phyloP scores from a whole-genome alignment of 768 basidiomycete genomes.

The Serendipita vermifera region DNA sequence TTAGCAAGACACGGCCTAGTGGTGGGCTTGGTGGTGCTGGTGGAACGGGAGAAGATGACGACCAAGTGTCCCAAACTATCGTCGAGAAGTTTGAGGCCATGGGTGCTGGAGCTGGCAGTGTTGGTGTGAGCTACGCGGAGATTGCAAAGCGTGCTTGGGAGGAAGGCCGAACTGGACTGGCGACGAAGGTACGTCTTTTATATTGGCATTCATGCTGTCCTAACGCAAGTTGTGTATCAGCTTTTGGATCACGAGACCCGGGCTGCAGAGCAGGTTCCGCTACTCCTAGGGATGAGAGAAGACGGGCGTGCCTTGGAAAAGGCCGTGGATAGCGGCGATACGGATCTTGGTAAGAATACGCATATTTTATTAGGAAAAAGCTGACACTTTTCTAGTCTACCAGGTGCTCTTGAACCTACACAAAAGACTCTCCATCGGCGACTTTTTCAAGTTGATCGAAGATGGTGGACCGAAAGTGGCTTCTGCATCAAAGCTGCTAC shows the following conservation, averaged over 20 bases:
- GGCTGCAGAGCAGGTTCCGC: constrained; percentile 84
- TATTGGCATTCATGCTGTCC: neutral
- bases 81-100: constrained; percentile 82
- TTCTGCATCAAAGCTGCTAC: constrained; percentile 65
- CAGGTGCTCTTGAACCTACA: constrained; percentile 83
- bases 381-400: constrained; percentile 47
- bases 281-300: constrained; percentile 90
- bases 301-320: constrained; percentile 76
- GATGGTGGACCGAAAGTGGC: constrained; percentile 66
- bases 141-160: constrained; percentile 92
- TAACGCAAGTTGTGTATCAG: constrained; percentile 26
- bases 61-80: constrained; percentile 65
- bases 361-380: neutral
- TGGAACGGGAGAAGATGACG: constrained; percentile 49
- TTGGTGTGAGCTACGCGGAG: constrained; percentile 80
- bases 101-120: constrained; percentile 35
- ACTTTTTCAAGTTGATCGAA: constrained; percentile 90
- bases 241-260: constrained; percentile 82
- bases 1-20: constrained; percentile 53
- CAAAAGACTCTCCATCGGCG: constrained; percentile 68
- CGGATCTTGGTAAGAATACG: constrained; percentile 62
- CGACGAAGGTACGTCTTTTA: constrained; percentile 52
- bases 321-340: constrained; percentile 89
- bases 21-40: constrained; percentile 22
- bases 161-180: constrained; percentile 62